These are phyloP conservation scores for Ophiostoma montium DNA, from an alignment of 2,329 filamentous ascomycete genomes.

Conservation along the genomic window DNA sequence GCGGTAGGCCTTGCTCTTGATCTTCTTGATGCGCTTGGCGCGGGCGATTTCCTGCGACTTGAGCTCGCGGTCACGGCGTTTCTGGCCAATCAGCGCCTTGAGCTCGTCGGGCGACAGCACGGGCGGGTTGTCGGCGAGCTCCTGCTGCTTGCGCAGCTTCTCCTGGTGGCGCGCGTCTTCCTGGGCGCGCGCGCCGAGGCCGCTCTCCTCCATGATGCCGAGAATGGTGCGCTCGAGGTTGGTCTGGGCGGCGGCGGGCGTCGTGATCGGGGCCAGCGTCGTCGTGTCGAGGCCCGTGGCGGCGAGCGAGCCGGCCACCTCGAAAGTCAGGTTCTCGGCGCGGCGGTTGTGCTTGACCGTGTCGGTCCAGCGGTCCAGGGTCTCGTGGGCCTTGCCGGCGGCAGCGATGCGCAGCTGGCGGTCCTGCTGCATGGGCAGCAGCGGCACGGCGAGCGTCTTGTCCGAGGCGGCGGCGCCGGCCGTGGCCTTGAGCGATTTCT, in stretches of 20 bases:
- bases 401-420: conserved; percentile 68
- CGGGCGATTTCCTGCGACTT: conserved; percentile 80
- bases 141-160: conserved; percentile 39
- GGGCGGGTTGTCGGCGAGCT: conserved; percentile 54
- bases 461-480: conserved; percentile 44
- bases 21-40: conserved; percentile 91
- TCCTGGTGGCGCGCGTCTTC: conserved; percentile 25
- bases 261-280: conserved; percentile 42
- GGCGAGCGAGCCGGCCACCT: conserved; percentile 58
- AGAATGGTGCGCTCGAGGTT: conserved; percentile 79
- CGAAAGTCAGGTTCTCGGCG: conserved; percentile 82
- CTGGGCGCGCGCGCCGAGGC: conserved; percentile 41
- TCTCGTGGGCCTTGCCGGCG: conserved; percentile 83
- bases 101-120: conserved; percentile 55
- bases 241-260: conserved; percentile 49
- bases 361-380: conserved; percentile 79
- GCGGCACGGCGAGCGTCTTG: conserved; percentile 66
- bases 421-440: conserved; percentile 77
- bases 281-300: conserved; percentile 40
- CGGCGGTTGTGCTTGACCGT: conserved; percentile 89
- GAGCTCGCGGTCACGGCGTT: conserved; percentile 69
- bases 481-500: conserved; percentile 59
- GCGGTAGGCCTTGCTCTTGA: conserved; percentile 93
- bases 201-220: conserved; percentile 79
- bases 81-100: conserved; percentile 55